Conservation (phyloP, 2,329 filamentous ascomycete genomes). For the Bipolaris zeicola region DNA sequence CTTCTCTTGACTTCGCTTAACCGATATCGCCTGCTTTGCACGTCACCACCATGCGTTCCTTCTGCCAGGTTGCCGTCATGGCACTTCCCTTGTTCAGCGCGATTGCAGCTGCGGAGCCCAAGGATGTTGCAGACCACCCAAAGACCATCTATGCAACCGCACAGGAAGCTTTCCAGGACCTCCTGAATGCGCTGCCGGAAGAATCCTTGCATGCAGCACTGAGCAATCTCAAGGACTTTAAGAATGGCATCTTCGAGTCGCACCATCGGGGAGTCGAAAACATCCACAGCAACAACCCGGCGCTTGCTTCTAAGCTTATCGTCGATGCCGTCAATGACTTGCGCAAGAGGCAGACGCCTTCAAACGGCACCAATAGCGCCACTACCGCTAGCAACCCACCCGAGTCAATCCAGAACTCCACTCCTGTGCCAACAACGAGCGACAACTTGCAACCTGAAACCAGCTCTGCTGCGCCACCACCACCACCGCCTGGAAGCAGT, state of each 20-base stretch:
- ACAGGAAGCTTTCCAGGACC: slow-evolving; percentile 58
- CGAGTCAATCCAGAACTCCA: slow-evolving; percentile 1
- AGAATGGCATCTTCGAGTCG: slow-evolving; percentile 70
- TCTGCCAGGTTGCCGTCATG: slow-evolving; percentile 37
- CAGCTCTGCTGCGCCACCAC: slow-evolving; percentile 7
- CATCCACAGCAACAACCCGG: slow-evolving; percentile 65
- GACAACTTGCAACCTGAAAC: slow-evolving; percentile 12
- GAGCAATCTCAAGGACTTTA: slow-evolving; percentile 67
- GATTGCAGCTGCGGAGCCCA: slow-evolving; percentile 29
- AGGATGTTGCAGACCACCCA: slow-evolving; percentile 18
- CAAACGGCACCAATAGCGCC: slow-evolving; percentile 33
- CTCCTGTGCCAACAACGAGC: slow-evolving; percentile 9
- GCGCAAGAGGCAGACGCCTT: slow-evolving; percentile 48
- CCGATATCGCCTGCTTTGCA: not conserved
- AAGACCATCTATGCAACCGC: slow-evolving; percentile 38
- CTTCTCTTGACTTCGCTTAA: slow-evolving; percentile 5
- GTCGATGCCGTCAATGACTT: slow-evolving; percentile 64
- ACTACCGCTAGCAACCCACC: slow-evolving; percentile 1
- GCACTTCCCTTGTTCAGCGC: slow-evolving; percentile 39
- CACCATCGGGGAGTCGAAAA: slow-evolving; percentile 68
- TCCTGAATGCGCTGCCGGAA: slow-evolving; percentile 63
- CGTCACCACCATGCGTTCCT: slow-evolving; percentile 38
- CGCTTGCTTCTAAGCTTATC: slow-evolving; percentile 66
- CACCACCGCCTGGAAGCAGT: not conserved
- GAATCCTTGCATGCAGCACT: slow-evolving; percentile 69